These are phyloP conservation scores for cucumber (Cucumis sativus) DNA, from an alignment of 306 rosid genomes.

Conservation along the genomic window Cucumber_9930_V3 NC_026660.2:22637001-22637500, in stretches of 20 bases:
- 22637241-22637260: neutral
- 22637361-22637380: no score
- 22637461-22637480: no score
- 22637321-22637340: neutral
- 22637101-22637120: neutral
- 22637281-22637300: neutral
- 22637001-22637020: constrained; percentile 77
- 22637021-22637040: constrained; percentile 87
- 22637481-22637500: no score
- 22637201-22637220: neutral
- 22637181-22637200: neutral
- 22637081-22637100: constrained; percentile 45
- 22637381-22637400: no score
- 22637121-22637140: neutral
- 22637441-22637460: no score
- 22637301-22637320: neutral
- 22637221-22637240: neutral
- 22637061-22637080: constrained; percentile 84
- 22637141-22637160: neutral
- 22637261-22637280: neutral
- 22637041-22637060: constrained; percentile 68
- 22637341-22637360: neutral
- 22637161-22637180: neutral
- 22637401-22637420: no score
- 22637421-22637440: no score